Evolutionary conservation across 495 filamentous ascomycete genomes (phyloP).

Genomic region (Aspergillus sclerotiicarbonarius): DNA sequence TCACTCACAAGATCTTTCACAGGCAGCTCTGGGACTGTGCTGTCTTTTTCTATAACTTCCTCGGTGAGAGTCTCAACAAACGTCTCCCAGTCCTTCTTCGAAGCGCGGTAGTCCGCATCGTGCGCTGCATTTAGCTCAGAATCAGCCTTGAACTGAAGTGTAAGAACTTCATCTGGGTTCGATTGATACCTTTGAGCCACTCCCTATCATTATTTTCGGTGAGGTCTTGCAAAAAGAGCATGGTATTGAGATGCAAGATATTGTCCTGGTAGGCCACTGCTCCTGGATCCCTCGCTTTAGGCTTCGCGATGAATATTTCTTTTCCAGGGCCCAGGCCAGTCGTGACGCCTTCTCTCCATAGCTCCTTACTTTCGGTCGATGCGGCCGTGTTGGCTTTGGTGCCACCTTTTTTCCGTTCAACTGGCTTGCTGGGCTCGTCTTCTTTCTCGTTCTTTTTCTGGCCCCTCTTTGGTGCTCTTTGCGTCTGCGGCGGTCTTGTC

Average conservation of each 20-base stretch:
- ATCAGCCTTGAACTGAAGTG: conserved; percentile 10
- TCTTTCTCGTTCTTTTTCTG: conserved; percentile 9
- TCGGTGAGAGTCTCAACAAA: conserved; percentile 69
- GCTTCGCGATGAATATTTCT: conserved; percentile 66
- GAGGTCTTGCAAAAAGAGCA: conserved; percentile 73
- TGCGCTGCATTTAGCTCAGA: conserved; percentile 48
- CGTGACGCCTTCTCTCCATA: conserved; percentile 58
- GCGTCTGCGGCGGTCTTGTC: conserved; percentile 22
- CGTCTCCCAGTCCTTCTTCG: conserved; percentile 73
- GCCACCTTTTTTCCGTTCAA: conserved; percentile 3
- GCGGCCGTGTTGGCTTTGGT: conserved; percentile 10
- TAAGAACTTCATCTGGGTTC: conserved; percentile 6
- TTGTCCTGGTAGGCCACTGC: conserved; percentile 65
- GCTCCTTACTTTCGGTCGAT: conserved; percentile 44
- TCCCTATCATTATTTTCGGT: conserved; percentile 73
- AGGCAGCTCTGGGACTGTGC: conserved; percentile 79
- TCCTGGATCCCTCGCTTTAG: conserved; percentile 65
- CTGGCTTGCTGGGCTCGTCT: conserved; percentile 16
- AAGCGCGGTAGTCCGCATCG: conserved; percentile 71
- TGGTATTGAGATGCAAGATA: conserved; percentile 75
- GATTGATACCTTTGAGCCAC: conserved; percentile 70
- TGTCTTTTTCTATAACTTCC: conserved; percentile 66
- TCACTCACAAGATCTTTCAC: conserved; percentile 68
- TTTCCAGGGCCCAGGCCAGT: conserved; percentile 58
- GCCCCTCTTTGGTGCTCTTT: conserved; percentile 10